Conservation (phyloP, 345 rosid genomes). For the Populus tremula region DNA sequence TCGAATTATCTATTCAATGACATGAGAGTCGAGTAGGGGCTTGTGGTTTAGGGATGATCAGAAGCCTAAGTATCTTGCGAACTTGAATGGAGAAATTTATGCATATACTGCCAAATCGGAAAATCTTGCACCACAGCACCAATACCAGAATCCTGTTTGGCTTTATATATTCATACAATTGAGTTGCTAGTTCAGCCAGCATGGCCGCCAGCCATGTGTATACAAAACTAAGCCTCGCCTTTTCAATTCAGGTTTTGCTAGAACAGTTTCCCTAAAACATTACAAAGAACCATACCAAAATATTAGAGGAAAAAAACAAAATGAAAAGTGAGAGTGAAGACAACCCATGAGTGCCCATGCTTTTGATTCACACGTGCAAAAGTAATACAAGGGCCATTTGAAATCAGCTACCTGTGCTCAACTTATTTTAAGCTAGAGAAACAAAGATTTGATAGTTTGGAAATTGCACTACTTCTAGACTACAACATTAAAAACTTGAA, state of each 20-base stretch:
- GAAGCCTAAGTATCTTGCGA: not conserved
- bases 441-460: conserved; percentile 35
- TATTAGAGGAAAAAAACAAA: not conserved
- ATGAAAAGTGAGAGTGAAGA: conserved; percentile 11
- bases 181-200: not conserved
- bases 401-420: conserved; percentile 13
- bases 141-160: not conserved
- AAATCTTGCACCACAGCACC: not conserved
- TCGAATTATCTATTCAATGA: not conserved
- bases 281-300: not conserved
- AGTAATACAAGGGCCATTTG: conserved; percentile 23
- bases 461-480: conserved; percentile 20
- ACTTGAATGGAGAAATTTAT: not conserved
- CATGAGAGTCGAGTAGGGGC: not conserved
- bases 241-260: conserved; percentile 8
- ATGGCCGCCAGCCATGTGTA: conserved; percentile 16
- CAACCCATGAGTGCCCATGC: conserved; percentile 49
- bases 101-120: not conserved
- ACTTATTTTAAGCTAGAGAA: conserved; percentile 16
- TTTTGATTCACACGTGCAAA: conserved; percentile 25
- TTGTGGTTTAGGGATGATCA: not conserved
- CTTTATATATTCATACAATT: not conserved
- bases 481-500: conserved; percentile 38
- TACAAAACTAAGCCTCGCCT: conserved; percentile 10
- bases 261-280: conserved; percentile 12